Percentiles rank a stretch among this genome's conserved stretches.
phyloP scores from a whole-genome alignment of 2,329 filamentous ascomycete species.

The Sclerotinia nivalis region DNA sequence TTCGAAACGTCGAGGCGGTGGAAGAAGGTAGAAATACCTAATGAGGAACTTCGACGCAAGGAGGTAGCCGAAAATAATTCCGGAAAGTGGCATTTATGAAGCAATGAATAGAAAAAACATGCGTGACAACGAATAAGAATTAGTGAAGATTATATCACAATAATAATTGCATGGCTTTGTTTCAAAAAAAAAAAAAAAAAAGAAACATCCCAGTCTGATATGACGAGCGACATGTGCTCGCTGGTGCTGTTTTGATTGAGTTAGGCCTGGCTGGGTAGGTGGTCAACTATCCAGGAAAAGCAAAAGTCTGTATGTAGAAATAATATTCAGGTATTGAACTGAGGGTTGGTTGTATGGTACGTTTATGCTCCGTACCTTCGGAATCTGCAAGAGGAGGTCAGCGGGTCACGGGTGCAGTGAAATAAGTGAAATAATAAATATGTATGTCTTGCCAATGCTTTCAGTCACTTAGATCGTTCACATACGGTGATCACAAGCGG shows the following conservation, averaged over 20 bases:
- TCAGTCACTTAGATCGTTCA: slow-evolving; percentile 35
- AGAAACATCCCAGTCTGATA: too few relatives aligned
- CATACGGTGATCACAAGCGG: slow-evolving; percentile 39
- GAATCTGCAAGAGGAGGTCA: not conserved
- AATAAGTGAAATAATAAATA: slow-evolving; percentile 38
- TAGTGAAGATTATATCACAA: too few relatives aligned
- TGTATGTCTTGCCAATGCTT: slow-evolving; percentile 32
- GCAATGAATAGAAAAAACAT: too few relatives aligned
- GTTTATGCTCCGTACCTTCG: not conserved
- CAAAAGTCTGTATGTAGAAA: not conserved
- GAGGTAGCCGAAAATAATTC: too few relatives aligned
- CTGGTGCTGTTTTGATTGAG: not conserved
- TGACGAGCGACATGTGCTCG: too few relatives aligned
- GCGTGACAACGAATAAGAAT: too few relatives aligned
- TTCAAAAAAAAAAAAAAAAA: too few relatives aligned
- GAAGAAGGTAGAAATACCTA: too few relatives aligned
- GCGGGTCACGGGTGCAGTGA: slow-evolving; percentile 37
- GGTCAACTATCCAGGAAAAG: slow-evolving; percentile 10
- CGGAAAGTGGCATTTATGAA: too few relatives aligned
- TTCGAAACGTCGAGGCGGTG: too few relatives aligned
- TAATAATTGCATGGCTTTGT: too few relatives aligned
- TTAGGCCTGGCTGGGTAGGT: slow-evolving; percentile 9
- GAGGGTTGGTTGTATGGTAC: slow-evolving; percentile 13
- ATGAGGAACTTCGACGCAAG: too few relatives aligned
- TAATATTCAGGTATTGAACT: not conserved